phyloP scores from a whole-genome alignment of 352 stramenopile genomes.

The Phytophthora brassicae region DNA sequence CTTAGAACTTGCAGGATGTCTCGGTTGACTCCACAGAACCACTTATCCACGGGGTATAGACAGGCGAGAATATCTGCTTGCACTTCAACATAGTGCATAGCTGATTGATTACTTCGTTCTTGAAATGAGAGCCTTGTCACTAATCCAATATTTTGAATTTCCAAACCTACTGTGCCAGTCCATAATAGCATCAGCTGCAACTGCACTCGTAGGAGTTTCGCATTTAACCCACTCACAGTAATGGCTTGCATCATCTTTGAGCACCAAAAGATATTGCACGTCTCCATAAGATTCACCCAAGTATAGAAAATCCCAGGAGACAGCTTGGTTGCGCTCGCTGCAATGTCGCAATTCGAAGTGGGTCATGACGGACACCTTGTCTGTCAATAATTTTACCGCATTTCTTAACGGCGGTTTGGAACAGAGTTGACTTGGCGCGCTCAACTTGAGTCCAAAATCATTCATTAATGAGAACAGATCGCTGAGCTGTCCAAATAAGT shows the following conservation, averaged over 20 bases:
- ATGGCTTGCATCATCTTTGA: too few relatives aligned
- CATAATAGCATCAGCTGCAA: too few relatives aligned
- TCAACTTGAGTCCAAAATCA: slow-evolving; percentile 26
- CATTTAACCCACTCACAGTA: too few relatives aligned
- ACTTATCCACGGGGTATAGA: too few relatives aligned
- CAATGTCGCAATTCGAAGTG: neutral
- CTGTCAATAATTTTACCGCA: slow-evolving; percentile 19
- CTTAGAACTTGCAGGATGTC: too few relatives aligned
- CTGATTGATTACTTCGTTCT: neutral
- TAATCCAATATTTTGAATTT: too few relatives aligned
- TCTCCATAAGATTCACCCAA: slow-evolving; percentile 25
- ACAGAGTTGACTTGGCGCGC: slow-evolving; percentile 24
- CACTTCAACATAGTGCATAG: neutral
- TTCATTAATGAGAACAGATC: slow-evolving; percentile 14
- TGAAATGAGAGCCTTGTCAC: too few relatives aligned
- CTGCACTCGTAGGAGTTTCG: too few relatives aligned
- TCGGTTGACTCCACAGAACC: neutral
- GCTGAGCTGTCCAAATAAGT: slow-evolving; percentile 25
- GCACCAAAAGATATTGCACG: neutral
- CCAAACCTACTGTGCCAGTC: too few relatives aligned
- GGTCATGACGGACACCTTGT: slow-evolving; percentile 4
- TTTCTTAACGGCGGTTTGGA: slow-evolving; percentile 18
- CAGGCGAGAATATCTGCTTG: too few relatives aligned
- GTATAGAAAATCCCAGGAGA: slow-evolving; percentile 39
- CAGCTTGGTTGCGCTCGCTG: slow-evolving; percentile 1